Base-by-base conservation (phyloP, 2,329 filamentous ascomycete species). In the Bipolaris victoriae region DNA sequence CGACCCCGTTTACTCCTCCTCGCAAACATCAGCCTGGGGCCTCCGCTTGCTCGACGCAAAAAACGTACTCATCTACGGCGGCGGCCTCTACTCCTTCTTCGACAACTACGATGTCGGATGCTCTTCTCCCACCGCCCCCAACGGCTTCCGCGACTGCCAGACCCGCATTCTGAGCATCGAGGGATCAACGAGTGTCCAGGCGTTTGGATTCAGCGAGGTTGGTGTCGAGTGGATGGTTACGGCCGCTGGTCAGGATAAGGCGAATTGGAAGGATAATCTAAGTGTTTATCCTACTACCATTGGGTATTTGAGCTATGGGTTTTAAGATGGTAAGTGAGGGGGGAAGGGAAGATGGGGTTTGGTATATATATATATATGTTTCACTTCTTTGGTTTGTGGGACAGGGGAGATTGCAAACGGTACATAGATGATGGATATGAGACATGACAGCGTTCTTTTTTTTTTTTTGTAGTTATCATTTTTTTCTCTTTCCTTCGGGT, bases 11-110 rank as follows among this genome's bases (percentile, higher is more conserved):
- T 97, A 95, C 75, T 77, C 78, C 5, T 77, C 79, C 7, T 52
- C 71, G 52, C 62, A 68, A 35, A 33, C 46, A 1, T 57, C 55
- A 33, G 86, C 87, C 0, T 90, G 87, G 84, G 89, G 86, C 0
- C 77, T 91, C 35, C 82, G 88, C 5, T 79, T 91, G 20, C 68
- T 88, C 33, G 78, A 84, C 62, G 85, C 83, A 13, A 77, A 77
- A 50, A 81, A 84, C 69, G 71, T 90, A 9, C 76, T 83, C 16
- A 75, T 88, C 40, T 88, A 90, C 66, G 88, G 88, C 4, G 85
- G 83, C 0, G 89, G 88, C 0, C 69, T 90, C 26, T 92, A 91
- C 75, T 87, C 84, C 1, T 90, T 90, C 80, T 90, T 89, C 73
- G 81, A 82, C 67, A 85, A 88, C 74, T 88, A 90, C 76, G 80